Evolutionary conservation across 2,329 filamentous ascomycete genomes (phyloP).

Genomic region (Cladosporium oxysporum): DNA sequence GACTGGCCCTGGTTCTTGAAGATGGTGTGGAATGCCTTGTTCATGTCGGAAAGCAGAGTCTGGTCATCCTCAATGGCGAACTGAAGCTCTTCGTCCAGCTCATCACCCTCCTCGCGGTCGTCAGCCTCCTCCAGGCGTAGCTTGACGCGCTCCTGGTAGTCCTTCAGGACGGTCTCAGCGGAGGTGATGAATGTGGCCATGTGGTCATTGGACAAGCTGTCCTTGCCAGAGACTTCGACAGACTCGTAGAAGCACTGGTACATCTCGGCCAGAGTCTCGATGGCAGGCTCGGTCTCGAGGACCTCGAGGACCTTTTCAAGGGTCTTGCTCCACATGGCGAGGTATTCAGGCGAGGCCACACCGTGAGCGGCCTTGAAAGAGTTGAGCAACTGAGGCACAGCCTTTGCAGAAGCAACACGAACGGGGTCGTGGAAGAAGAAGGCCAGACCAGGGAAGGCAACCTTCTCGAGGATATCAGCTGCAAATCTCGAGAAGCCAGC

Average conservation of each 20-base stretch:
- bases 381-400: constrained; percentile 88
- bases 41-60: constrained; percentile 96
- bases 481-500: constrained; percentile 90
- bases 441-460: constrained; percentile 86
- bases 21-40: constrained; percentile 98
- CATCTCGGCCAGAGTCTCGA: constrained; percentile 97
- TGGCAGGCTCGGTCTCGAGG: constrained; percentile 86
- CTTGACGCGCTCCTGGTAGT: constrained; percentile 86
- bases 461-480: constrained; percentile 91
- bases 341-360: constrained; percentile 73
- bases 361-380: constrained; percentile 93
- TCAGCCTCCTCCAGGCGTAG: constrained; percentile 81
- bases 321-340: constrained; percentile 79
- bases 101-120: constrained; percentile 75
- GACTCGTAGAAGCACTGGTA: constrained; percentile 99
- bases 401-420: constrained; percentile 89
- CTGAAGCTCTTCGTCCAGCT: constrained; percentile 77
- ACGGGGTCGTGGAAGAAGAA: constrained; percentile 99
- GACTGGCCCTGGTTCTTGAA: constrained; percentile 91
- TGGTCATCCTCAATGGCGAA: constrained; percentile 97
- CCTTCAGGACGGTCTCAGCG: constrained; percentile 80
- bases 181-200: constrained; percentile 87
- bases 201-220: constrained; percentile 74
- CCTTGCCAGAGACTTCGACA: constrained; percentile 87
- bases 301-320: constrained; percentile 92